Conservation (phyloP, 2,329 filamentous ascomycete genomes). For the Apiospora aurea region DNA sequence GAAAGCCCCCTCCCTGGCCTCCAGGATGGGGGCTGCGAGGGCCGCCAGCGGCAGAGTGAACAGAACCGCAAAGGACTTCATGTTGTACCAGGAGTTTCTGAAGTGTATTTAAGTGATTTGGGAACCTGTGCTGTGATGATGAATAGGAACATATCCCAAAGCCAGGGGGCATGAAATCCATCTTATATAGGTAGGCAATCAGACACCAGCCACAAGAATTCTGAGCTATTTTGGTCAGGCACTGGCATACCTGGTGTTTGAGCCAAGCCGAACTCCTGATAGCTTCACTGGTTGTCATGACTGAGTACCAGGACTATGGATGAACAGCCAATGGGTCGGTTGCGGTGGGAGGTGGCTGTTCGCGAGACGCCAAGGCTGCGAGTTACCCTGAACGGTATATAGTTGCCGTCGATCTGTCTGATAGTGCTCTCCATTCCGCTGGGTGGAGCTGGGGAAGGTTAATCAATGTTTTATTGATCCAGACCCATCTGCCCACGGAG, state of each 20-base stretch:
- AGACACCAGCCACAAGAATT: neutral
- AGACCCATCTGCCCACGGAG: neutral
- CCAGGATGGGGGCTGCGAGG: conserved; percentile 37
- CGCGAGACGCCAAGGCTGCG: neutral
- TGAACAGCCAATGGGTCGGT: neutral
- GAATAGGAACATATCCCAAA: neutral
- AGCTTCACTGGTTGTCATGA: neutral
- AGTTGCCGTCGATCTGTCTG: neutral
- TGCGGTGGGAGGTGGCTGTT: neutral
- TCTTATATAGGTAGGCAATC: neutral
- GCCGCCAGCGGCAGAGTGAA: conserved; percentile 31
- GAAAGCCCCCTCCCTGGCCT: conserved; percentile 30
- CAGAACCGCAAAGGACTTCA: conserved; percentile 36
- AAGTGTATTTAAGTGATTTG: neutral
- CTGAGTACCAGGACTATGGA: neutral
- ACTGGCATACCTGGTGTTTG: neutral
- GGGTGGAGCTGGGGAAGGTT: neutral
- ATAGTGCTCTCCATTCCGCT: neutral
- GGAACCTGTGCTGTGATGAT: neutral
- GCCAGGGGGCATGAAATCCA: neutral
- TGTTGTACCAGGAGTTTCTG: conserved; percentile 24
- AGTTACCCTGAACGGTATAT: neutral
- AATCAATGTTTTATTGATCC: neutral
- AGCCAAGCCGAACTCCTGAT: neutral
- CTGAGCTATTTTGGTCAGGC: neutral